Evolutionary conservation across 2,329 filamentous ascomycete genomes (phyloP), one percentile per base, ranked within the genome.

Genomic region (Aspergillus melleus): DNA sequence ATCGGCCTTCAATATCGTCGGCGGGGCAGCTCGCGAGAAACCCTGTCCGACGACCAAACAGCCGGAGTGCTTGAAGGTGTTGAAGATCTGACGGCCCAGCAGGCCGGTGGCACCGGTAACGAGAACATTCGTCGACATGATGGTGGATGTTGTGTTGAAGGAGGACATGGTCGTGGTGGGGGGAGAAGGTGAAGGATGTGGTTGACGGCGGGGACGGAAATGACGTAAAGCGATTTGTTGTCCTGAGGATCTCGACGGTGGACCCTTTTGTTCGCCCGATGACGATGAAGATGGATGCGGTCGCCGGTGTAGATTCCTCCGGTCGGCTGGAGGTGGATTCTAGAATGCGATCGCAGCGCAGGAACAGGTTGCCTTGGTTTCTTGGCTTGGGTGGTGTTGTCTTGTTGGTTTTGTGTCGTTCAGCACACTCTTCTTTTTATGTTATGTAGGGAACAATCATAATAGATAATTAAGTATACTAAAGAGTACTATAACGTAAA

Each of bases 71-170:
- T 87, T 80, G 73, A 96, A 96, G 12, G 85, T 85, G 62, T 84
- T 85, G 57, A 88, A 81, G 11, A 96, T 89, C 74, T 95, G 87
- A 49, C 92, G 86, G 52, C 93, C 92, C 2, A 96, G 84, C 11
- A 96, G 83, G 57, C 92, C 92, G 20, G 90, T 94, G 42, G 91
- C 92, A 59, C 92, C 92, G 6, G 92, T 96, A 57, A 96, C 80
- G 26, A 96, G 81, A 10, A 85, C 91, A 26, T 83, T 88, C 60
- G 83, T 72, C 58, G 74, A 69, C 74, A 77, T 77, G 46, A 62
- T 65, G 30, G 55, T 29, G 6, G 50, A 26, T 26, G 30, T 51
- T 55, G 19, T 44, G 29, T 58, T 42, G 30, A 29, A 19, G 36
- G 52, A 54, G 26, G 24, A 24, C 24, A 24, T 24, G 24, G 56